Percentiles rank a stretch among this genome's conserved stretches.
phyloP scores from a whole-genome alignment of 495 filamentous ascomycete species.

The Lasiosphaeria ovina region DNA sequence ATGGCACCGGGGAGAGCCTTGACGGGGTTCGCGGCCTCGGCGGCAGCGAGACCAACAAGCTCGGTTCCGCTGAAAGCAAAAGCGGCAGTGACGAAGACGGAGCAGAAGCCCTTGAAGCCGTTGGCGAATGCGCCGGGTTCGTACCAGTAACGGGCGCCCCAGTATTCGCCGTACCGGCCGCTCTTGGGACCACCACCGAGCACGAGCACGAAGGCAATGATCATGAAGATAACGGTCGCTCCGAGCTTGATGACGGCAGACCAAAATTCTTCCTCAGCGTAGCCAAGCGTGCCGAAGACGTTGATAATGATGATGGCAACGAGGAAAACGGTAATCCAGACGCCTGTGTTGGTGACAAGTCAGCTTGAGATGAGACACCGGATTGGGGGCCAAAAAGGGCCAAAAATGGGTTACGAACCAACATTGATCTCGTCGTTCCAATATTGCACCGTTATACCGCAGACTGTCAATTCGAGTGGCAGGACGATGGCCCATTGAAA shows the following conservation, averaged over 20 bases:
- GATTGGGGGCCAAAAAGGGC: no score
- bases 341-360: constrained; percentile 27
- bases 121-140: constrained; percentile 70
- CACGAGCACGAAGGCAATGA: constrained; percentile 68
- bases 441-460: constrained; percentile 54
- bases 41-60: constrained; percentile 69
- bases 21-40: constrained; percentile 63
- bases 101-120: constrained; percentile 70
- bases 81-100: constrained; percentile 70
- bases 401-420: constrained; percentile 37
- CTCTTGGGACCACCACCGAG: constrained; percentile 60
- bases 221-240: constrained; percentile 67
- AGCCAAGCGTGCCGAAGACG: constrained; percentile 69
- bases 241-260: constrained; percentile 54
- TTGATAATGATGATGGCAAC: constrained; percentile 59
- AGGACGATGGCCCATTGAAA: constrained; percentile 61
- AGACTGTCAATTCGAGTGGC: constrained; percentile 55
- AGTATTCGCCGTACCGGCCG: constrained; percentile 49
- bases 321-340: constrained; percentile 64
- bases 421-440: constrained; percentile 52
- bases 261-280: constrained; percentile 66
- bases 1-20: constrained; percentile 64
- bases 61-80: constrained; percentile 75
- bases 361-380: constrained; percentile 24
- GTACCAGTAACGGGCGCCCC: constrained; percentile 63